These are phyloP conservation scores for Saturnispora sanitii DNA, from an alignment of 805 yeast genomes.

Conservation along the genomic window DNA sequence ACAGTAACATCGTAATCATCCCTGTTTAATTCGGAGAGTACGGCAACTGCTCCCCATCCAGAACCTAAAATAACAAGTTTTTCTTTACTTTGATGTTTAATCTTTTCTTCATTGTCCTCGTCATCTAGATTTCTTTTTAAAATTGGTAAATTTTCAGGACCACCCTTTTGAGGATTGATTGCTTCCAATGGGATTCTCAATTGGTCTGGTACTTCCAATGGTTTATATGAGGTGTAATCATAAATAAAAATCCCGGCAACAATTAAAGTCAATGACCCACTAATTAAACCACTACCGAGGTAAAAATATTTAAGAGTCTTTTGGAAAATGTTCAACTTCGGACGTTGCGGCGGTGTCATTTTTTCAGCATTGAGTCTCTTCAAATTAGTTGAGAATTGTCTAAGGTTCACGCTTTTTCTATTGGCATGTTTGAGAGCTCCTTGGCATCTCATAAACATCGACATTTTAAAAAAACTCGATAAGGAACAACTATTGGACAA, in stretches of 20 bases:
- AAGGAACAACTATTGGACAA: too few relatives aligned
- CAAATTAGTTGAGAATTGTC: not conserved
- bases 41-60: conserved; percentile 91
- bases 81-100: conserved; percentile 46
- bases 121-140: conserved; percentile 47
- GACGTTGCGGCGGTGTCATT: not conserved
- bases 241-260: conserved; percentile 48
- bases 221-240: conserved; percentile 55
- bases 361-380: not conserved
- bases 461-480: too few relatives aligned
- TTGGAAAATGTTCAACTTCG: conserved; percentile 19
- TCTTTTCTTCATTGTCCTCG: conserved; percentile 40
- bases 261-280: conserved; percentile 32
- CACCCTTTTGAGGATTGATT: conserved; percentile 47
- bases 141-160: conserved; percentile 64
- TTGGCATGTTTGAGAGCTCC: too few relatives aligned
- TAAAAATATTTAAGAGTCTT: conserved; percentile 27
- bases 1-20: conserved; percentile 79
- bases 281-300: conserved; percentile 33
- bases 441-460: too few relatives aligned
- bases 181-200: conserved; percentile 45
- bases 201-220: conserved; percentile 31
- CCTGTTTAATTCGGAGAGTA: conserved; percentile 76
- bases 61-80: conserved; percentile 72
- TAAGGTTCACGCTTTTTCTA: too few relatives aligned